These are phyloP conservation scores for Stagonosporopsis vannaccii DNA, from an alignment of 2,329 filamentous ascomycete species.

Conservation along the genomic window DNA sequence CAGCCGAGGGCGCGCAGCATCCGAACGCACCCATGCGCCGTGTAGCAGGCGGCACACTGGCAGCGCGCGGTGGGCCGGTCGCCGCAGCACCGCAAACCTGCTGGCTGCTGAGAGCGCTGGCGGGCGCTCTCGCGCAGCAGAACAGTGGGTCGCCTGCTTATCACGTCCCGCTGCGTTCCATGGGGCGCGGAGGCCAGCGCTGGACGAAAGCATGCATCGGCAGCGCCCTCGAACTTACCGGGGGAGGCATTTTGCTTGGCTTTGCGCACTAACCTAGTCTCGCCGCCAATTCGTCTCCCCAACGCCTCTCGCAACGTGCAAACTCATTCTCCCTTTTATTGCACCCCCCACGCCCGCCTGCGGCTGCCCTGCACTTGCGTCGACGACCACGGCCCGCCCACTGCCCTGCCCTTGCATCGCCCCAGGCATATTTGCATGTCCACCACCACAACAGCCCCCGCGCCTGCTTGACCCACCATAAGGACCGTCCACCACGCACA, in stretches of 20 bases:
- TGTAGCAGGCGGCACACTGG: background rate
- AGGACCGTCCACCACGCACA: conserved; percentile 24
- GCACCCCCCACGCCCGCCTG: conserved; percentile 12
- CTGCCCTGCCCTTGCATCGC: conserved; percentile 18
- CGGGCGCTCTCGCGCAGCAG: background rate
- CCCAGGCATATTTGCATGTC: conserved; percentile 15
- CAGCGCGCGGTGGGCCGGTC: conserved; percentile 4
- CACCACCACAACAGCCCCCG: conserved; percentile 21
- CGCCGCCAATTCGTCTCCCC: conserved; percentile 17
- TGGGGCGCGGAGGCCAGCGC: conserved; percentile 3
- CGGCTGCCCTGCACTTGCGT: conserved; percentile 2
- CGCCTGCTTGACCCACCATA: conserved; percentile 14
- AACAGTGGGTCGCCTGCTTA: conserved; percentile 14
- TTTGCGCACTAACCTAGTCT: conserved; percentile 13
- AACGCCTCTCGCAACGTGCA: conserved; percentile 17
- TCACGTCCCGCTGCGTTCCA: conserved; percentile 14
- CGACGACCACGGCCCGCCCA: background rate
- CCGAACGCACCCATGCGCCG: conserved; percentile 6
- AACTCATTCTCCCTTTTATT: conserved; percentile 18
- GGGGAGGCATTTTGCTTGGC: conserved; percentile 14
- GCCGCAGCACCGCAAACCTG: conserved; percentile 3
- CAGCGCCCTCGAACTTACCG: conserved; percentile 5
- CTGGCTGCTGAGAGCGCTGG: background rate
- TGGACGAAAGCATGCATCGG: conserved; percentile 16
- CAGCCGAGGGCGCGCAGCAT: conserved; percentile 9